Base-by-base conservation (phyloP, 1,284 basidiomycete species). In the Ceratobasidium sp. region DNA sequence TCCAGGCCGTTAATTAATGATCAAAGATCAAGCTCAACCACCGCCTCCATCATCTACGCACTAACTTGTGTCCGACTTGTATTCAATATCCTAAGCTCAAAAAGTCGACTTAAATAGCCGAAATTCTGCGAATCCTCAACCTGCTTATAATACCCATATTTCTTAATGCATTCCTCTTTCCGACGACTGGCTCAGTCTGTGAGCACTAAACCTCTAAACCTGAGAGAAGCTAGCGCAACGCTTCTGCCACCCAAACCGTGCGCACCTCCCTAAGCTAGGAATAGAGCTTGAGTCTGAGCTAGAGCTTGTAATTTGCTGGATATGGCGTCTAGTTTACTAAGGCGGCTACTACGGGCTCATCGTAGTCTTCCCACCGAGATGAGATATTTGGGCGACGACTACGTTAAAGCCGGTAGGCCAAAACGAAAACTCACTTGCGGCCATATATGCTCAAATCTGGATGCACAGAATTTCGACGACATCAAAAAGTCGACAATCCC, bases 361-460 rank as follows among this genome's bases (percentile, higher is more conserved):
- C 89, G 93, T 54, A 84, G 84, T 77, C 87, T 98, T 2, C 93
- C 95, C 0, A 78, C 83, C 9, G 96, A 96, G 80, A 95, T 97
- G 93, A 89, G 95, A 23, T 91, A 89, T 52, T 87, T 97, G 78
- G 96, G 96, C 44, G 96, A 98, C 84, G 89, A 89, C 50, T 98
- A 97, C 83, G 89, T 97, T 77, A 97, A 95, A 86, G 90, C 92
- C 80, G 93, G 93, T 94, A 67, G 87, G 81, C 64, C 23, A 28
- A 0, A 20, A 40, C 28, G 4, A 23, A 4, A 6, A 15, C 3
- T 61, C 20, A 1, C 15, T 4, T 33, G 20, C 17, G 13, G 10
- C 17, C 26, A 5, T 68, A 40, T 28, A n/a, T 38, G 54, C 17
- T 66, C 64, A 38, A 7, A 50, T 23, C 23, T 38, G 40, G 2